Percentiles rank a stretch among this genome's conserved stretches.
phyloP scores from a whole-genome alignment of 495 filamentous ascomycete genomes.

The Halenospora varia region DNA sequence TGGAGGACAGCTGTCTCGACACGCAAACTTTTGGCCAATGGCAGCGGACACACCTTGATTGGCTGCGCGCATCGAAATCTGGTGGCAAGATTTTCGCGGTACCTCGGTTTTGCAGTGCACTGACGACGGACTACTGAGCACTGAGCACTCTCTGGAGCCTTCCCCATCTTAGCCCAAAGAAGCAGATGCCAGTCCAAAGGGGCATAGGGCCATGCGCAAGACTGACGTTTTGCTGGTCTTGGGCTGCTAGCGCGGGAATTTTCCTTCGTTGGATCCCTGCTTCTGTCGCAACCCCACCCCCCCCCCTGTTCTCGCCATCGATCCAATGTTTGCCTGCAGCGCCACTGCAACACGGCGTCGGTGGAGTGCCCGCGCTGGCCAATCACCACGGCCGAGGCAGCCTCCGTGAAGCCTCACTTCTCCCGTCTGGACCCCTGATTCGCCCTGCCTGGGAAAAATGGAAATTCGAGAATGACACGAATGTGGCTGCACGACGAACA shows the following conservation, averaged over 20 bases:
- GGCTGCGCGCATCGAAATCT: background rate
- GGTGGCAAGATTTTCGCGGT: background rate
- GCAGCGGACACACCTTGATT: background rate
- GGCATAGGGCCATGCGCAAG: background rate
- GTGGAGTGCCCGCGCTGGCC: background rate
- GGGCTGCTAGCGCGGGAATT: background rate
- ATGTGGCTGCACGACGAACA: constrained; percentile 2
- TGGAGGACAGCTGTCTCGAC: too few relatives aligned
- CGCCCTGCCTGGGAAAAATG: constrained; percentile 6
- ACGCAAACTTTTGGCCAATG: too few relatives aligned
- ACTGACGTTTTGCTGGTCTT: background rate
- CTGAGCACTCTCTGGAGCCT: too few relatives aligned
- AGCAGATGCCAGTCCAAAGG: background rate
- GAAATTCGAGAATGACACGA: constrained; percentile 18
- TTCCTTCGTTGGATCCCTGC: constrained; percentile 1
- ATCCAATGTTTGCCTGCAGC: constrained; percentile 5
- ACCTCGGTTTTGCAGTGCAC: background rate
- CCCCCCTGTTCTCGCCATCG: constrained; percentile 1
- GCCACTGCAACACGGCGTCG: constrained; percentile 16
- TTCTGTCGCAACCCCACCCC: background rate
- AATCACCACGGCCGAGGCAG: background rate
- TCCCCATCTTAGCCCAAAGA: background rate
- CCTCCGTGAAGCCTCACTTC: constrained; percentile 17
- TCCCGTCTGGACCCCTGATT: constrained; percentile 2
- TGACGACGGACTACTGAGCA: too few relatives aligned